A percentile compares a stretch with the other conserved stretches of the same genome.
These are phyloP conservation scores for Citrus reticulata DNA, from an alignment of 345 rosid genomes.

Conservation along the genomic window DNA sequence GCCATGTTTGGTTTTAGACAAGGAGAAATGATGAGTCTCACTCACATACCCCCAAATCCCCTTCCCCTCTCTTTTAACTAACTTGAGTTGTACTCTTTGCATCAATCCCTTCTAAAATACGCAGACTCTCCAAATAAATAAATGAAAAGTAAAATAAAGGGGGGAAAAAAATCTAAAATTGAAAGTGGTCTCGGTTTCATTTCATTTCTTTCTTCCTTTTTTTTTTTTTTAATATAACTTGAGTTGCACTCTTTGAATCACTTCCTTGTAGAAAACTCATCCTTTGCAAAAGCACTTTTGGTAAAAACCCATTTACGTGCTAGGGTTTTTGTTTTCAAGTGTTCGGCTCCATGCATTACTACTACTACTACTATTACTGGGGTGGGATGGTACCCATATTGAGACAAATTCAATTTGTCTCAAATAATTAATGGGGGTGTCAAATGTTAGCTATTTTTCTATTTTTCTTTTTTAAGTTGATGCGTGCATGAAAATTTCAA, in stretches of 20 bases:
- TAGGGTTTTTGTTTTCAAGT: background rate
- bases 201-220: background rate
- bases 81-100: conserved; percentile 41
- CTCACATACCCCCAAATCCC: background rate
- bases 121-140: background rate
- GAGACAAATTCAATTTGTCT: background rate
- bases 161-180: background rate
- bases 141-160: background rate
- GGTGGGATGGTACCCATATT: background rate
- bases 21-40: conserved; percentile 27
- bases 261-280: conserved; percentile 34
- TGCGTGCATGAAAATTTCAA: background rate
- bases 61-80: conserved; percentile 16
- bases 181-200: background rate
- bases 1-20: conserved; percentile 5
- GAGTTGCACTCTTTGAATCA: conserved; percentile 45
- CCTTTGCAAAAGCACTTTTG: conserved; percentile 14
- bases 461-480: background rate
- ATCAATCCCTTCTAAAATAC: conserved; percentile 35
- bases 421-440: background rate
- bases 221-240: conserved; percentile 21
- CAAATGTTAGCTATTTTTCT: background rate
- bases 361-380: background rate
- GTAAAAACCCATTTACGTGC: conserved; percentile 4
- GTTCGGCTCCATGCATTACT: conserved; percentile 17